Evolutionary conservation across 2,329 filamentous ascomycete species (phyloP).

Genomic region (Scytalidium lignicola): DNA sequence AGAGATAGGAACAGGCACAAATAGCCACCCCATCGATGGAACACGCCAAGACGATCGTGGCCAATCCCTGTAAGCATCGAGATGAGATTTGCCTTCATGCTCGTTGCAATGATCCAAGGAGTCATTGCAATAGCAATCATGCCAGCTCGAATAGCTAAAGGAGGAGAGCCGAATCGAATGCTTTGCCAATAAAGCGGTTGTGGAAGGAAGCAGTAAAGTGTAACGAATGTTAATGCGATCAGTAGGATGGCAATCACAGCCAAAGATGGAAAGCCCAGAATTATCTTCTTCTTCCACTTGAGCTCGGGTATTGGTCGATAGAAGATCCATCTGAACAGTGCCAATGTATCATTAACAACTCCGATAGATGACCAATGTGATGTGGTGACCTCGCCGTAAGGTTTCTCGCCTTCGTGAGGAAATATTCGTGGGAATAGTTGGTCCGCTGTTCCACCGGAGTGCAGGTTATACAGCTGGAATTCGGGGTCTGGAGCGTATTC

Average conservation of each 20-base stretch:
- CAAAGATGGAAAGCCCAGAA: slow-evolving; percentile 76
- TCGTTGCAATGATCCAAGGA: slow-evolving; percentile 86
- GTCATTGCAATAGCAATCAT: slow-evolving; percentile 91
- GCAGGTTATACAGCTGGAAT: slow-evolving; percentile 55
- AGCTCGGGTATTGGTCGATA: slow-evolving; percentile 80
- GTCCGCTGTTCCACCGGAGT: slow-evolving; percentile 49
- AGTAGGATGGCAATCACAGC: slow-evolving; percentile 65
- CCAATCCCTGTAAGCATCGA: slow-evolving; percentile 83
- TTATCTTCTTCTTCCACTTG: slow-evolving; percentile 54
- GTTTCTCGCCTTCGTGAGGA: slow-evolving; percentile 46
- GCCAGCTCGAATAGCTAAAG: slow-evolving; percentile 77
- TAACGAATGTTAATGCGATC: slow-evolving; percentile 65
- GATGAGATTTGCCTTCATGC: slow-evolving; percentile 86
- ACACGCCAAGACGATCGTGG: slow-evolving; percentile 84
- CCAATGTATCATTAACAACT: slow-evolving; percentile 71
- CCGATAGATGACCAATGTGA: slow-evolving; percentile 72
- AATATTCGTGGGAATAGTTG: slow-evolving; percentile 63
- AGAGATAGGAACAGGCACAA: slow-evolving; percentile 77
- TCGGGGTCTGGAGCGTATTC: slow-evolving; percentile 50
- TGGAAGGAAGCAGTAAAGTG: slow-evolving; percentile 79
- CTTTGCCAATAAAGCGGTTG: slow-evolving; percentile 87
- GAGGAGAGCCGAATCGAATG: slow-evolving; percentile 82
- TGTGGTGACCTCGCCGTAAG: slow-evolving; percentile 49
- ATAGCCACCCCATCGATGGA: slow-evolving; percentile 90
- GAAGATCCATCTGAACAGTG: slow-evolving; percentile 82